phyloP scores from a whole-genome alignment of 208 protist genomes.

The Leishmania tarentolae region DNA sequence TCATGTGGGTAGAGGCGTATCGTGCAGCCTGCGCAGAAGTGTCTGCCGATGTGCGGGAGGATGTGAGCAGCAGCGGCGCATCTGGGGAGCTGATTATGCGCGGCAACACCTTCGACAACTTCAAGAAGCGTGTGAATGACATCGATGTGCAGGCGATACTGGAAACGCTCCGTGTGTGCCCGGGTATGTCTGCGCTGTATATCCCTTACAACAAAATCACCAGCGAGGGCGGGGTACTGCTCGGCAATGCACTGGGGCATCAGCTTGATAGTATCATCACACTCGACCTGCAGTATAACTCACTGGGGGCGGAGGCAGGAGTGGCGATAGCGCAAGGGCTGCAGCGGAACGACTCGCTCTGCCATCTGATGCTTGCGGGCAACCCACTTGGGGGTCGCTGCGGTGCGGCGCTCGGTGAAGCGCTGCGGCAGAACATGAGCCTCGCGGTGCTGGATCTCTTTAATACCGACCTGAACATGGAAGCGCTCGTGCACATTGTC shows the following conservation, averaged over 20 bases:
- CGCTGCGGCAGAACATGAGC: constrained; percentile 38
- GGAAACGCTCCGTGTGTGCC: constrained; percentile 26
- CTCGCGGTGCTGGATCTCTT: constrained; percentile 61
- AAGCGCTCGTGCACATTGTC: constrained; percentile 53
- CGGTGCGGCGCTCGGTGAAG: constrained; percentile 38
- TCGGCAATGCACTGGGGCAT: constrained; percentile 48
- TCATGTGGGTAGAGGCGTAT: constrained; percentile 70
- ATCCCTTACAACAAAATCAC: constrained; percentile 74
- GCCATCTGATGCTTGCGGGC: constrained; percentile 42
- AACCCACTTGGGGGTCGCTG: constrained; percentile 55
- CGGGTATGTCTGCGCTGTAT: constrained; percentile 39
- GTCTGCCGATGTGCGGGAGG: constrained; percentile 43
- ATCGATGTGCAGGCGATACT: constrained; percentile 55
- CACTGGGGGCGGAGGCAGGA: constrained; percentile 45
- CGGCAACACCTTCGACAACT: constrained; percentile 72
- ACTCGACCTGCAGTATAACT: constrained; percentile 70
- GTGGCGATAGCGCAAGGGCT: constrained; percentile 43
- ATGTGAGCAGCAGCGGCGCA: constrained; percentile 28
- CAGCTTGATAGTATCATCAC: constrained; percentile 39
- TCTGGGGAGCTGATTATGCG: constrained; percentile 34
- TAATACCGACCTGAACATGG: constrained; percentile 57
- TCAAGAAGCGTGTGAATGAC: constrained; percentile 59
- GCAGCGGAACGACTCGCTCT: constrained; percentile 29
- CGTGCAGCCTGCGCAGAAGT: constrained; percentile 35
- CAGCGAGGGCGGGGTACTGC: constrained; percentile 35